Base-by-base conservation (phyloP, 495 filamentous ascomycete species). In the Aspergillus affinis region DNA sequence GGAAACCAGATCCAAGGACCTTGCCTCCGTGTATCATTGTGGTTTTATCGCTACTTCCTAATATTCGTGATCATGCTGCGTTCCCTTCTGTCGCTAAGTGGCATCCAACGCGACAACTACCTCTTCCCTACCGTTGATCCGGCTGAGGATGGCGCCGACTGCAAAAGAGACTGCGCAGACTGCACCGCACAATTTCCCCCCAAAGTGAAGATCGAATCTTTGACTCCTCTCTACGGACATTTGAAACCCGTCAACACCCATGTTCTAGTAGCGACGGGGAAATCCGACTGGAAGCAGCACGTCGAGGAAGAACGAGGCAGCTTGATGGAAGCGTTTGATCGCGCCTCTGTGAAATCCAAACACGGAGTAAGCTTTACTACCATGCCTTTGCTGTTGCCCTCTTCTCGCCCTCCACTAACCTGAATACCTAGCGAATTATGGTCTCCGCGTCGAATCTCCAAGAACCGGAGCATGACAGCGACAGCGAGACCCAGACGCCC, bases 361-460 rank as follows among this genome's bases (percentile, higher is more conserved):
- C 91, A 90, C 62, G 93, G 91, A 46, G 90, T 94, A 81, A 61
- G 84, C 81, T 59, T 12, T 49, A 27, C 57, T 30, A 20, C 49
- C 48, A 44, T 55, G 9, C 46, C n/a, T 23, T 4, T 41, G 20
- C 46, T n/a, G 20, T 30, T 23, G 2, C 54, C 26, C 10, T 30
- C 13, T 48, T 17, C 0, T n/a, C 12, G 4, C 15, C 21, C 18
- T 27, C 49, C 7, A 36, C 63, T 69, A 59, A 59, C 55, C 6
- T 15, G 30, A 61, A 51, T 55, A 8, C n/a, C 48, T 36, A 95
- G 91, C 83, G 81, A 57, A 80, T 96, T 54, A 95, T 94, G 89
- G 83, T 98, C 57, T 96, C 92, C 1, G 93, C 94, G 36, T 96
- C 90, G 52, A 93, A 97, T 74, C 89, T 98, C 55, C 84, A 65